Percentiles rank a stretch among this genome's conserved stretches.
phyloP scores from a whole-genome alignment of 148 eudicot genomes.

The Amaranthus palmeri region DNA sequence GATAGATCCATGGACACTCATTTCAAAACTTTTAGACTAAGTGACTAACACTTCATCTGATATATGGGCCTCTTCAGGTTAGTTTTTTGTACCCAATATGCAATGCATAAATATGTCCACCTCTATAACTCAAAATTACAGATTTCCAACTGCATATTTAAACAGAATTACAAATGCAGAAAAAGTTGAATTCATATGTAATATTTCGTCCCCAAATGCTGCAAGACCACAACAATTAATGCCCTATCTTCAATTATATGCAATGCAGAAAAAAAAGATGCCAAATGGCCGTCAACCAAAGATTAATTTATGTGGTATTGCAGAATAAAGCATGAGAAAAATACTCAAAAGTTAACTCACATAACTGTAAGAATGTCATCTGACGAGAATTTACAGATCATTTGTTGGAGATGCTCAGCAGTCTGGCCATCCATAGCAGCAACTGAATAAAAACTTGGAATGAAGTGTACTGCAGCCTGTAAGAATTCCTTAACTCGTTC shows the following conservation, averaged over 20 bases:
- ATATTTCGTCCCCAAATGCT: background rate
- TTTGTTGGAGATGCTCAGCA: conserved; percentile 72
- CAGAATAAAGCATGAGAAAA: conserved; percentile 5
- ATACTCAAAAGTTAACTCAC: conserved; percentile 49
- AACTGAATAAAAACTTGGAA: conserved; percentile 86
- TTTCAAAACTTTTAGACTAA: too few species aligned
- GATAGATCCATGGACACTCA: too few species aligned
- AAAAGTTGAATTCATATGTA: background rate
- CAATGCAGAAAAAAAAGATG: background rate
- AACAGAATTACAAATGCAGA: background rate
- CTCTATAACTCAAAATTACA: background rate
- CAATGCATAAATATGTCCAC: background rate
- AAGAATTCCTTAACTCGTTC: conserved; percentile 50
- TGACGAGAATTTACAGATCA: conserved; percentile 59
- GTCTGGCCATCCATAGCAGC: conserved; percentile 99
- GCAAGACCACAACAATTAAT: background rate
- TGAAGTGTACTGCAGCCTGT: conserved; percentile 72
- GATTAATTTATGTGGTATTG: background rate
- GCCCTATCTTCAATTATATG: background rate
- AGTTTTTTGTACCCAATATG: too few species aligned
- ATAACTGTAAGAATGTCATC: conserved; percentile 76
- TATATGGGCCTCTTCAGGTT: too few species aligned
- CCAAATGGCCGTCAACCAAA: background rate
- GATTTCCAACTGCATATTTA: background rate
- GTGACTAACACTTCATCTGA: too few species aligned